Evolutionary conservation across 2,329 filamentous ascomycete genomes (phyloP).

Genomic region (Exophiala aquamarina): DNA sequence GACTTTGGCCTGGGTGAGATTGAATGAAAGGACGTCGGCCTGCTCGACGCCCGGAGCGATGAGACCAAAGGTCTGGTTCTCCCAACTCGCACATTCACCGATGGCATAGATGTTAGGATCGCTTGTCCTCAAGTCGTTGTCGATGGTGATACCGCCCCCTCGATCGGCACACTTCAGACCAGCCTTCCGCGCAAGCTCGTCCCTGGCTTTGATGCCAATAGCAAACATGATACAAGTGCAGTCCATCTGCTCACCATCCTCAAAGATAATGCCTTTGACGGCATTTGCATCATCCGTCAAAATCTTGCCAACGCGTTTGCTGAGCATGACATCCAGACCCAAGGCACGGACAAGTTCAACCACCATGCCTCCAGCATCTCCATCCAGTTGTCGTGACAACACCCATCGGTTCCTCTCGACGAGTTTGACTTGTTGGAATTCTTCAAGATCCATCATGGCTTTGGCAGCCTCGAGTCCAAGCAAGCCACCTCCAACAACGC

Average conservation of each 20-base stretch:
- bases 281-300: slow-evolving; percentile 65
- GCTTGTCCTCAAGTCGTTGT: slow-evolving; percentile 66
- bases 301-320: slow-evolving; percentile 72
- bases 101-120: slow-evolving; percentile 76
- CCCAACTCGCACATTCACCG: slow-evolving; percentile 88
- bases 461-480: slow-evolving; percentile 87
- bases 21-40: slow-evolving; percentile 89
- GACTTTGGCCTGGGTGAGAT: slow-evolving; percentile 77
- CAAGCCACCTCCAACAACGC: slow-evolving; percentile 80
- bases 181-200: slow-evolving; percentile 69
- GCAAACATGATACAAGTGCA: slow-evolving; percentile 87
- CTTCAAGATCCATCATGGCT: slow-evolving; percentile 82
- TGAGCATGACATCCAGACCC: slow-evolving; percentile 76
- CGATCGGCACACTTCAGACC: slow-evolving; percentile 71
- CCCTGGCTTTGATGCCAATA: slow-evolving; percentile 78
- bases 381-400: slow-evolving; percentile 76
- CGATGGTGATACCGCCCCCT: slow-evolving; percentile 74
- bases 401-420: slow-evolving; percentile 84
- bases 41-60: slow-evolving; percentile 90
- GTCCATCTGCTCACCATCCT: slow-evolving; percentile 74
- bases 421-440: slow-evolving; percentile 71
- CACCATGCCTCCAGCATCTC: slow-evolving; percentile 77
- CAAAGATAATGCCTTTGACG: slow-evolving; percentile 73
- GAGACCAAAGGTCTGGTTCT: slow-evolving; percentile 80
- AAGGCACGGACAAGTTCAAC: slow-evolving; percentile 77